Conservation (phyloP, 257 asterid genomes). For the Misopates orontium region DNA sequence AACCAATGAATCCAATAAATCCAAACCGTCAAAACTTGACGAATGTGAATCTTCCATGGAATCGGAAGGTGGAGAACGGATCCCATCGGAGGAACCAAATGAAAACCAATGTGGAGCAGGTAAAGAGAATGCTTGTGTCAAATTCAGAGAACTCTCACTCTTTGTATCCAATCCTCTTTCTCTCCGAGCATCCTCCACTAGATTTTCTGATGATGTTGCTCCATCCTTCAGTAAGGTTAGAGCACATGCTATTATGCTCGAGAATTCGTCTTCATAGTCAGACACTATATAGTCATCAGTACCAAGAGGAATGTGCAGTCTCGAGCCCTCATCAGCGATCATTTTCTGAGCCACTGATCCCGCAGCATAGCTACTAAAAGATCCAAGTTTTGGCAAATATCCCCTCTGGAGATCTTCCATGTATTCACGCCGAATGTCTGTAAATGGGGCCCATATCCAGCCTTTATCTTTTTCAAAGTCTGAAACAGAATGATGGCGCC, state of each 20-base stretch:
- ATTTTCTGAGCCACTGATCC: constrained; percentile 53
- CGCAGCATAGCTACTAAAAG: constrained; percentile 43
- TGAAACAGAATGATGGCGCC: constrained; percentile 32
- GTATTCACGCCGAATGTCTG: constrained; percentile 63
- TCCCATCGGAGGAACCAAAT: constrained; percentile 54
- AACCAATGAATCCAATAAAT: constrained; percentile 58
- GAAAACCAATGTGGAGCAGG: constrained; percentile 73
- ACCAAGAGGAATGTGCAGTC: constrained; percentile 81
- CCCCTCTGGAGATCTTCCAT: constrained; percentile 65
- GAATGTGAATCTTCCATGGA: constrained; percentile 49
- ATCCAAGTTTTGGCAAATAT: constrained; percentile 57
- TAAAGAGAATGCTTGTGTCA: constrained; percentile 48
- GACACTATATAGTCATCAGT: constrained; percentile 56
- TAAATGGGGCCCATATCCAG: constrained; percentile 78
- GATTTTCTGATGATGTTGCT: constrained; percentile 34
- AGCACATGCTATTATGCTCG: constrained; percentile 94
- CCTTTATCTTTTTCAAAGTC: constrained; percentile 45
- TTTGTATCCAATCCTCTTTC: constrained; percentile 39
- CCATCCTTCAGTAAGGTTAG: constrained; percentile 61
- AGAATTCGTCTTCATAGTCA: constrained; percentile 79
- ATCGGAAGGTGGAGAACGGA: constrained; percentile 47
- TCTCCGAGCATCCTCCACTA: constrained; percentile 41
- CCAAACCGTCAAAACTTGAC: constrained; percentile 62
- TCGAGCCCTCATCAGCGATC: constrained; percentile 64
- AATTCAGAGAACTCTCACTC: constrained; percentile 42